Evolutionary conservation across 352 stramenopile genomes (phyloP).

Genomic region (Globisporangium paroecandrum): DNA sequence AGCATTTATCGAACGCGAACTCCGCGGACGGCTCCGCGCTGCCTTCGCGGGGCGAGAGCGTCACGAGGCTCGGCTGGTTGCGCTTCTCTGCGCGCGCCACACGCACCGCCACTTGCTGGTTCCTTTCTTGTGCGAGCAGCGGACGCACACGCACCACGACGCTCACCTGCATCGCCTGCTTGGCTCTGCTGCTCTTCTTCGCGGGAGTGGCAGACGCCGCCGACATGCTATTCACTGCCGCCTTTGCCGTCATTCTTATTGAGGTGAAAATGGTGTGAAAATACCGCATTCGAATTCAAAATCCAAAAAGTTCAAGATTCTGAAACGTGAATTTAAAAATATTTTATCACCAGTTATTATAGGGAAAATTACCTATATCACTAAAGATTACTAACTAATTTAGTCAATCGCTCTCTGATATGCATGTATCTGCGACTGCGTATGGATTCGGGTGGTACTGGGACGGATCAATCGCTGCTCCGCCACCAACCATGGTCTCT

Average conservation of each 20-base stretch:
- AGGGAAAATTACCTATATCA: too few species aligned
- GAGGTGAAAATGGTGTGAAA: too few species aligned
- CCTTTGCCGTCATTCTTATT: background rate
- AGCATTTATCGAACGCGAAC: slow-evolving; percentile 44
- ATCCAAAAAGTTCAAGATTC: too few species aligned
- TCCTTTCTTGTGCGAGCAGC: slow-evolving; percentile 25
- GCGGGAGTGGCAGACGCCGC: background rate
- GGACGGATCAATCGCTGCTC: background rate
- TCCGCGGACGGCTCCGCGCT: background rate
- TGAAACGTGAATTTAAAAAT: too few species aligned
- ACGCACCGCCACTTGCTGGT: slow-evolving; percentile 19
- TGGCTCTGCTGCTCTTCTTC: slow-evolving; percentile 1
- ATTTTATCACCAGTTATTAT: too few species aligned
- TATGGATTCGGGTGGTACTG: background rate
- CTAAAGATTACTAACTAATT: too few species aligned
- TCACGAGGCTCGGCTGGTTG: slow-evolving; percentile 16
- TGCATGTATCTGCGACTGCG: background rate
- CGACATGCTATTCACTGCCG: background rate
- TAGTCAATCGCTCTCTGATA: background rate
- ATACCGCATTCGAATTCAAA: too few species aligned
- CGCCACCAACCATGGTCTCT: background rate
- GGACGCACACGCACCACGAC: slow-evolving; percentile 47
- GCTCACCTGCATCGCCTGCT: slow-evolving; percentile 24
- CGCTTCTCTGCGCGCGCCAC: slow-evolving; percentile 16
- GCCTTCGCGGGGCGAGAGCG: slow-evolving; percentile 12